These are phyloP conservation scores for Eucalyptus urophylla DNA, from an alignment of 345 rosid species.

Conservation along the genomic window DNA sequence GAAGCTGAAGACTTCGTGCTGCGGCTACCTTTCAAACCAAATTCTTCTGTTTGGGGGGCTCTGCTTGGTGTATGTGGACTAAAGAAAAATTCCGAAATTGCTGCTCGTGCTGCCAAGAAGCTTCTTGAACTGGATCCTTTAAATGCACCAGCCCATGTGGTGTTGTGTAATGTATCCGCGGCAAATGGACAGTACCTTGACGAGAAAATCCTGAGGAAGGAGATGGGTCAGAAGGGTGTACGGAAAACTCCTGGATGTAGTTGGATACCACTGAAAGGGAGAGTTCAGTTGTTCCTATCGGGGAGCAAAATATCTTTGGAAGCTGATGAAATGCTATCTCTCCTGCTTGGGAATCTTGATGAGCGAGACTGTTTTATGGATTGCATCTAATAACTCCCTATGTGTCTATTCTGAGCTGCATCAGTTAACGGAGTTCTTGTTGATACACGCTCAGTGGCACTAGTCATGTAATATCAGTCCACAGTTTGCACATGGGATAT, in stretches of 20 bases:
- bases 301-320: constrained; percentile 36
- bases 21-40: constrained; percentile 17
- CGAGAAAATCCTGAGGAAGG: constrained; percentile 51
- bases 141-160: constrained; percentile 62
- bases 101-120: constrained; percentile 26
- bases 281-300: constrained; percentile 34
- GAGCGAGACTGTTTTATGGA: not conserved
- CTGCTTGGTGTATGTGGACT: constrained; percentile 45
- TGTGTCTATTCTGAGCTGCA: not conserved
- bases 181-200: constrained; percentile 30
- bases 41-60: constrained; percentile 39
- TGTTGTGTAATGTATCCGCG: constrained; percentile 53
- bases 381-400: not conserved
- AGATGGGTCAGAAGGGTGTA: constrained; percentile 67
- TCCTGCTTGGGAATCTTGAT: constrained; percentile 10
- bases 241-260: constrained; percentile 78
- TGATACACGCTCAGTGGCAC: not conserved
- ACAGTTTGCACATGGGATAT: not conserved
- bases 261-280: constrained; percentile 54
- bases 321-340: constrained; percentile 14
- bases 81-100: constrained; percentile 22
- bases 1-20: constrained; percentile 41
- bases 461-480: not conserved
- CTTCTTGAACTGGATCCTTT: constrained; percentile 52
- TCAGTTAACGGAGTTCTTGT: not conserved